A percentile compares a stretch with the other conserved stretches of the same genome.
Evolutionary conservation across 2,329 filamentous ascomycete species (phyloP).

Genomic region (Phialophora tarda): DNA sequence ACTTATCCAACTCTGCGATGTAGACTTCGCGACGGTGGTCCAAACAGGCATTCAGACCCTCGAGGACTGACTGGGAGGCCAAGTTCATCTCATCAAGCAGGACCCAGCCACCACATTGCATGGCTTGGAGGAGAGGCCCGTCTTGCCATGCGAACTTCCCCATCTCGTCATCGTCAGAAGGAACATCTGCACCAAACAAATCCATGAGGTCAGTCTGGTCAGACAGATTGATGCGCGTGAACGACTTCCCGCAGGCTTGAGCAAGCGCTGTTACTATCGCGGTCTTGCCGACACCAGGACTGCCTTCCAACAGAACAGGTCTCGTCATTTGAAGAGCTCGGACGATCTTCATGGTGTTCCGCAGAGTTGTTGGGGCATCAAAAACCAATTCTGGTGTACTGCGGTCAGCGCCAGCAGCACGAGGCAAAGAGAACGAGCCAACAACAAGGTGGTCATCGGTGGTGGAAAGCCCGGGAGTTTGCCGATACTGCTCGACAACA

Average conservation of each 20-base stretch:
- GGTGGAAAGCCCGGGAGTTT: slow-evolving; percentile 64
- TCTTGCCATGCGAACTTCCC: slow-evolving; percentile 95
- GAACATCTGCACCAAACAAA: slow-evolving; percentile 94
- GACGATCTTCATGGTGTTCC: slow-evolving; percentile 88
- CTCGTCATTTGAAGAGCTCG: slow-evolving; percentile 87
- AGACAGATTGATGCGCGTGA: slow-evolving; percentile 95
- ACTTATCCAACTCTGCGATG: slow-evolving; percentile 91
- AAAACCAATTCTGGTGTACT: slow-evolving; percentile 73
- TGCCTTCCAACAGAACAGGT: slow-evolving; percentile 92
- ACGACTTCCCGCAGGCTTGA: slow-evolving; percentile 74
- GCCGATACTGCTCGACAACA: slow-evolving; percentile 68
- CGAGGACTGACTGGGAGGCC: slow-evolving; percentile 93
- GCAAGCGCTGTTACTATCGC: slow-evolving; percentile 87
- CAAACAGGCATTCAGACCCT: slow-evolving; percentile 93
- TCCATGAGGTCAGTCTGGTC: slow-evolving; percentile 99
- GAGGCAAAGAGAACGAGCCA: slow-evolving; percentile 73
- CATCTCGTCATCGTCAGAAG: slow-evolving; percentile 86
- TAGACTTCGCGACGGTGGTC: slow-evolving; percentile 97
- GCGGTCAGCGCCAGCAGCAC: slow-evolving; percentile 46
- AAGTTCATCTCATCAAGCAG: slow-evolving; percentile 98
- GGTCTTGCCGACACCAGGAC: slow-evolving; percentile 97
- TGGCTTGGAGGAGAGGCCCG: slow-evolving; percentile 91
- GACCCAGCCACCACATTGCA: slow-evolving; percentile 97
- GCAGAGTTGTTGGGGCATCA: slow-evolving; percentile 83
- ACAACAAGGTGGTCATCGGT: slow-evolving; percentile 63